A percentile compares a stretch with the other conserved stretches of the same genome.
These are phyloP conservation scores for Begonia fuchsioides DNA, from an alignment of 306 rosid genomes.

Conservation along the genomic window DNA sequence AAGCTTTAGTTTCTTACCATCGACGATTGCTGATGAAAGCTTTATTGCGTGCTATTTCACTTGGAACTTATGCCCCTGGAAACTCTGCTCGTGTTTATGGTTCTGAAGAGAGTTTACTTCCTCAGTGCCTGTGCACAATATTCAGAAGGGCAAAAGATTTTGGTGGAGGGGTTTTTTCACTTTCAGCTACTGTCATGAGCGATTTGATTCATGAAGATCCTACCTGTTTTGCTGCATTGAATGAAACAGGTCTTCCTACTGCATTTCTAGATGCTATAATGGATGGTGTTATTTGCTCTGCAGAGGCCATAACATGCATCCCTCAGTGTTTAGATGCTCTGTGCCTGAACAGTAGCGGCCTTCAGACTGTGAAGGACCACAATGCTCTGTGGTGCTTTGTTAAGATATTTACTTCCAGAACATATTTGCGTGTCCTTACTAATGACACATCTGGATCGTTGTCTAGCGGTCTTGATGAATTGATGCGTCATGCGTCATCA, in stretches of 20 bases:
- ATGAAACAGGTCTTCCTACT: conserved; percentile 86
- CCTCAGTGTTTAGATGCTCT: conserved; percentile 96
- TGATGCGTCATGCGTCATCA: conserved; percentile 90
- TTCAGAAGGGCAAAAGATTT: conserved; percentile 79
- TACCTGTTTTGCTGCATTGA: conserved; percentile 77
- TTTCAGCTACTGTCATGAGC: conserved; percentile 95
- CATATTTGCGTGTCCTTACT: conserved; percentile 65
- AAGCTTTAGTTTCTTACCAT: conserved; percentile 65
- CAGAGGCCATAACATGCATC: conserved; percentile 90
- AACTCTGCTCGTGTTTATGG: conserved; percentile 64
- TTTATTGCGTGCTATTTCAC: conserved; percentile 84
- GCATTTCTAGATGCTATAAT: conserved; percentile 90
- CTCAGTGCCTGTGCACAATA: conserved; percentile 67
- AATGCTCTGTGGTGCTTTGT: conserved; percentile 91
- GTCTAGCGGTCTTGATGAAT: conserved; percentile 88
- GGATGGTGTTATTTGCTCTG: conserved; percentile 82
- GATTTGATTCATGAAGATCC: conserved; percentile 96
- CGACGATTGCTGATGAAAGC: conserved; percentile 78
- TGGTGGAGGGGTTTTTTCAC: conserved; percentile 97
- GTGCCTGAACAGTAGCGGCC: conserved; percentile 71
- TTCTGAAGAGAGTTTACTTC: conserved; percentile 81
- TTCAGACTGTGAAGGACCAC: conserved; percentile 76
- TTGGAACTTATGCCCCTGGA: conserved; percentile 96
- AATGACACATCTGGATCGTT: conserved; percentile 74
- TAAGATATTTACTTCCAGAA: conserved; percentile 75